Evolutionary conservation across 2,329 filamentous ascomycete genomes (phyloP), one percentile per base, ranked within the genome.

Genomic region (Colletotrichum somersetense): DNA sequence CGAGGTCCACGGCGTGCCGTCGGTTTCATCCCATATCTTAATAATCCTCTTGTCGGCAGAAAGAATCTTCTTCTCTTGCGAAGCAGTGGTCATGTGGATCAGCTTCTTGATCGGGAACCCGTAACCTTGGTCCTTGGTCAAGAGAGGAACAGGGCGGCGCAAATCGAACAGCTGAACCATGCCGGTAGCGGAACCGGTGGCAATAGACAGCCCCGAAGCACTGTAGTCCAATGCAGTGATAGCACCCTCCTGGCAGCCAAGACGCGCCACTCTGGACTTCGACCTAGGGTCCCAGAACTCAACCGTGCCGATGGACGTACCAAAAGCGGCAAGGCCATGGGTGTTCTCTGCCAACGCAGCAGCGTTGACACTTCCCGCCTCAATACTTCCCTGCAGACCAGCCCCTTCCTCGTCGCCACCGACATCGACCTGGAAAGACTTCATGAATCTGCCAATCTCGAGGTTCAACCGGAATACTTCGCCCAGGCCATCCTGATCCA

Each of bases 201-300:
- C 95, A 42, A 98, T 84, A 0, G 93, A 95, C 61, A 99, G 85
- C 0, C 96, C 96, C 0, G 93, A 94, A 20, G 89, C 88, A 76
- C 93, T 91, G 80, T 97, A 99, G 75, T 97, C 91, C 57, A 99
- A 85, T 0, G 96, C 94, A 0, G 96, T 98, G 57, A 98, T 91
- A 78, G 94, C 92, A 42, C 89, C 90, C 72, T 91, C 88, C 70
- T 91, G 88, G 0, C 87, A 88, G 16, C 91, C 87, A 2, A 99
- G 85, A 23, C 96, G 88, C 20, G 94, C 95, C 14, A 96, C 92
- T 69, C 94, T 88, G 66, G 92, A 92, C 79, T 94, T 92, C 40
- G 93, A 95, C 72, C 96, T 89, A 1, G 95, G 89, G 79, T 99
- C 96, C 94, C 95, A 99, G 78, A 98, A 96, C 80, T 99, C 96